A percentile compares a stretch with the other conserved stretches of the same genome.
phyloP scores from a whole-genome alignment of 257 asterid genomes.

The Solanum okadae region DNA sequence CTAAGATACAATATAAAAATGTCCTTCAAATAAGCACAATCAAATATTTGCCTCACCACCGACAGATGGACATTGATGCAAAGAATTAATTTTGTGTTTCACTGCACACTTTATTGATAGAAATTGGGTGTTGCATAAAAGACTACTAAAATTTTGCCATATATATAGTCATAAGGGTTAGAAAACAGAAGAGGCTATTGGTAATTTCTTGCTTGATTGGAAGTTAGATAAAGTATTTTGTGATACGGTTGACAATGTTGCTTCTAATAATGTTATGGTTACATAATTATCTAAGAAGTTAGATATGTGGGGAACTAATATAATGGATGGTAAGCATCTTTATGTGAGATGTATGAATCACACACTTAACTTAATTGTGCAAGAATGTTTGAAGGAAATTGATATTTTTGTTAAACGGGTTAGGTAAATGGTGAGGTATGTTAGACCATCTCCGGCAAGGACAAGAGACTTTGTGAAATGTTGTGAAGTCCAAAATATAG shows the following conservation, averaged over 20 bases:
- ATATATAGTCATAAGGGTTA: background rate
- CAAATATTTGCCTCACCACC: no score
- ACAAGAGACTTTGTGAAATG: background rate
- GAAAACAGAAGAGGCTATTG: background rate
- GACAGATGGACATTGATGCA: no score
- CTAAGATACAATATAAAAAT: no score
- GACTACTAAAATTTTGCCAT: background rate
- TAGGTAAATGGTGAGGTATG: background rate
- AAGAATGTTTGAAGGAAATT: no score
- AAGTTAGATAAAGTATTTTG: background rate
- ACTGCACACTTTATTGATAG: background rate
- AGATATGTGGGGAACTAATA: background rate
- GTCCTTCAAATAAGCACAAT: no score
- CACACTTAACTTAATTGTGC: background rate
- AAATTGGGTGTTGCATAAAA: background rate
- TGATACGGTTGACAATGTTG: background rate
- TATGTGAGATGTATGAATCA: background rate
- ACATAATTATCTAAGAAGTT: background rate
- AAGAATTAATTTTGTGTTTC: background rate
- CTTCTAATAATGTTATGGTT: background rate
- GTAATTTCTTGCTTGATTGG: background rate
- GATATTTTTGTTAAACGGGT: background rate
- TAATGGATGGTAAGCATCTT: background rate
- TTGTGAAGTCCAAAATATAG: background rate
- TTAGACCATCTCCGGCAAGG: background rate